phyloP scores from a whole-genome alignment of 208 protist genomes.

The Leishmania guyanensis region DNA sequence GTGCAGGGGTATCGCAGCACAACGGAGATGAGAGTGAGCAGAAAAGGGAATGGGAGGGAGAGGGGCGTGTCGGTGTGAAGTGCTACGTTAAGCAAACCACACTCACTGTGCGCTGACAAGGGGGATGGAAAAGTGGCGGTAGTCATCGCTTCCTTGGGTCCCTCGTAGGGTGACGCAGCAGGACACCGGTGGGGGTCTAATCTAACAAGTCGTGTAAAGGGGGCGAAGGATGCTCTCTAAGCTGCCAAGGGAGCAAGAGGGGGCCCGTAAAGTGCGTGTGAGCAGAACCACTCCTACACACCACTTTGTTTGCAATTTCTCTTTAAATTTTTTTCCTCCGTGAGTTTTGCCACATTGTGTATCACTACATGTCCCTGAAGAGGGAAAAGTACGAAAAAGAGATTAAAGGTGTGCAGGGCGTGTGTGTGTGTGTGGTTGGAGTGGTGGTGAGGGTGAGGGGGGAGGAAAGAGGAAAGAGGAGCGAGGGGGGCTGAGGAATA shows the following conservation, averaged over 20 bases:
- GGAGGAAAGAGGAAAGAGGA: neutral
- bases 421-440: no score
- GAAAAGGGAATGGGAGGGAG: neutral
- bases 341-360: neutral
- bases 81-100: neutral
- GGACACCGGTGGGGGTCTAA: neutral
- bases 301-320: neutral
- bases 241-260: neutral
- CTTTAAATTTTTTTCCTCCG: neutral
- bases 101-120: neutral
- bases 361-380: neutral
- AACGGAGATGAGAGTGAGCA: neutral
- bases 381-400: neutral
- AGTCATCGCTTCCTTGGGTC: neutral
- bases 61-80: neutral
- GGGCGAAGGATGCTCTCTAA: no score
- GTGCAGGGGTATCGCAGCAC: neutral
- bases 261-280: neutral
- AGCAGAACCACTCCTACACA: neutral
- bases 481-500: neutral
- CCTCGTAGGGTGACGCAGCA: neutral
- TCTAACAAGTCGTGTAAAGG: neutral
- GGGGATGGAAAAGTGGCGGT: neutral
- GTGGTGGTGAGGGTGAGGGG: no score
- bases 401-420: no score